Evolutionary conservation across 1,284 basidiomycete species (phyloP), one percentile per base, ranked within the genome.

Genomic region (Microbotryum silenes-acaulis): DNA sequence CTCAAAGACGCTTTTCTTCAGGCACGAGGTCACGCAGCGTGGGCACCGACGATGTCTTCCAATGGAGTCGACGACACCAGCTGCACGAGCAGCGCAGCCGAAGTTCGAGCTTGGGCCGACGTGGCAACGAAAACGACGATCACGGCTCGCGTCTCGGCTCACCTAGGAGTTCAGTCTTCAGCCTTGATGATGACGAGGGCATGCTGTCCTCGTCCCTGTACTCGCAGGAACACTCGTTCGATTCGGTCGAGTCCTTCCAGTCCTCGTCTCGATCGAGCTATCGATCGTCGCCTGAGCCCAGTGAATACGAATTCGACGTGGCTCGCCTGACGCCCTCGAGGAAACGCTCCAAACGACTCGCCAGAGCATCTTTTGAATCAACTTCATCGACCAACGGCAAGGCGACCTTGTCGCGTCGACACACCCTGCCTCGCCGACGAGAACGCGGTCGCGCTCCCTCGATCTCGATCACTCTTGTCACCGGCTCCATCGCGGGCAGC

Each of bases 241-340:
- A 59, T 21, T 29, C 27, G 25, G 51, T 53, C 25, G 51, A 53
- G 25, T 50, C 45, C 8, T 27, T 50, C 37, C 20, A 44, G 21
- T 42, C 12, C 16, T 42, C 37, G 37, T 42, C 37, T 42, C 37
- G 37, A 16, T 42, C 37, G 37, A 29, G 46, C 47, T 10, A 14
- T 21, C 52, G 64, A 4, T 63, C 64, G 9, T 62, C 60, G 18
- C 64, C 64, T 16, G 64, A 65, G 21, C 64, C 64, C 55, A 59
- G 57, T 54, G 64, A 65, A 44, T 65, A 54, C 58, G 64, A 65
- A 14, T 59, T 62, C 14, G 61, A 56, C 12, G 23, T 54, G 29
- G 44, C 31, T 4, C 46, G 47, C 3, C 10, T 25, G 20, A 51
- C 45, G 7, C 14, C 50, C 16, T 29, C 49, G 44, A 42, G 52